Evolutionary conservation across 1,284 basidiomycete species (phyloP), one percentile per base, ranked within the genome.

Genomic region (Vanrija humicola): DNA sequence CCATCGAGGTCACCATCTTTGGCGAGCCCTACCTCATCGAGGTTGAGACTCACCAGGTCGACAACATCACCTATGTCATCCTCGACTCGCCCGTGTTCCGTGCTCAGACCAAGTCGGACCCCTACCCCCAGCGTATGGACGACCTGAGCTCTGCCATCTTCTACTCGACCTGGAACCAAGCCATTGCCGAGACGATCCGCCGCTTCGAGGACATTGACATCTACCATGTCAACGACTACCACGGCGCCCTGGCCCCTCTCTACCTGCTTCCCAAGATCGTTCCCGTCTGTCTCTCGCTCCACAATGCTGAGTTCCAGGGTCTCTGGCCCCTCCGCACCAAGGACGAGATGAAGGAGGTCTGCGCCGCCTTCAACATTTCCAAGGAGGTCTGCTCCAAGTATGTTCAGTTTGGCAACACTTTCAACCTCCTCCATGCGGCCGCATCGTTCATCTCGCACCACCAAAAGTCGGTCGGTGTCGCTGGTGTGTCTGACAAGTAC

Each of bases 141-240:
- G 91, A 95, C 73, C 81, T 95, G 56, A 89, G 87, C 66, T 94
- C 90, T 16, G 91, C 91, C 38, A 94, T 94, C 73, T 95, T 94
- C 81, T 94, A 95, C 77, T 94, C 91, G 52, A 93, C 91, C 21
- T 95, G 91, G 91, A 95, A 95, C 69, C 91, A 95, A 77, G 90
- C 90, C 53, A 91, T 95, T 62, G 90, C 90, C 29, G 87, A 90
- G 53, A 88, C 90, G 16, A 86, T 94, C 62, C 85, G 89, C 59
- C 84, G 90, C 59, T 82, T 81, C 79, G 88, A 90, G 2, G 85
- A 86, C 65, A 85, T 94, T 64, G 91, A 95, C 72, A 88, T 95
- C 59, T 78, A 78, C 65, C 77, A 78, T 64, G 74, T 78, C 68
- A 78, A 79, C 68, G 91, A 95, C 71, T 95, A 94, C 74, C 91